A percentile compares a stretch with the other conserved stretches of the same genome.
These are phyloP conservation scores for Starmera quercuum DNA, from an alignment of 805 yeast genomes.

Conservation along the genomic window DNA sequence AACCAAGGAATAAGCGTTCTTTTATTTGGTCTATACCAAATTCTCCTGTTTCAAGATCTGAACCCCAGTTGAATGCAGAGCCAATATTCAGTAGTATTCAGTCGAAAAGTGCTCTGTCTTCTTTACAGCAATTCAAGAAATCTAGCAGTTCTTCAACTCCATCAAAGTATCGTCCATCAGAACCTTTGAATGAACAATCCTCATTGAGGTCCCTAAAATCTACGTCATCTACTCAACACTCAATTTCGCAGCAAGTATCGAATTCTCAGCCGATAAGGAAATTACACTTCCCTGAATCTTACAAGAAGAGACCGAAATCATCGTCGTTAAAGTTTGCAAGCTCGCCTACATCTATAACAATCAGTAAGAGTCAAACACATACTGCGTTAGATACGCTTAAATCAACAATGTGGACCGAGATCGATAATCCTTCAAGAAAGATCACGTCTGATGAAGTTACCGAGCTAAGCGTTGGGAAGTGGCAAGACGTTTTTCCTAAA, in stretches of 20 bases:
- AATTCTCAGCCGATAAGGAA: too few species aligned
- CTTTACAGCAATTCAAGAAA: slow-evolving; percentile 11
- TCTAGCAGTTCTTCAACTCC: neutral
- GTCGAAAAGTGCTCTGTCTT: slow-evolving; percentile 8
- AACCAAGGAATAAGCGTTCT: slow-evolving; percentile 1
- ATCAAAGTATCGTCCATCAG: too few species aligned
- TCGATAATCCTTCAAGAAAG: slow-evolving; percentile 72
- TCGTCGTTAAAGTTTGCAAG: neutral
- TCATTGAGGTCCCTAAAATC: too few species aligned
- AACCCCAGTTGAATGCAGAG: slow-evolving; percentile 8
- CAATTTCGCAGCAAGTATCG: too few species aligned
- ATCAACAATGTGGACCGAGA: slow-evolving; percentile 45
- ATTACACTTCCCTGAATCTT: slow-evolving; percentile 2
- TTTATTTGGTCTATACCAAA: slow-evolving; percentile 18
- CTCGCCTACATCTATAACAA: slow-evolving; percentile 6
- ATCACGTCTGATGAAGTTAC: slow-evolving; percentile 45
- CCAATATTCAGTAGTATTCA: slow-evolving; percentile 13
- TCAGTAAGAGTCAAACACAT: slow-evolving; percentile 4
- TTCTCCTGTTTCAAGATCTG: slow-evolving; percentile 15
- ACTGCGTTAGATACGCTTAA: slow-evolving; percentile 14
- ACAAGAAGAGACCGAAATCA: slow-evolving; percentile 1
- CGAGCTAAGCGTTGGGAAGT: slow-evolving; percentile 65
- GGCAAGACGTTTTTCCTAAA: slow-evolving; percentile 87
- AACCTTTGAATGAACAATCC: too few species aligned
- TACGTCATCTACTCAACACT: too few species aligned